Base-by-base conservation (phyloP, 2,329 filamentous ascomycete species). In the Neofusicoccum kwambonambiense region DNA sequence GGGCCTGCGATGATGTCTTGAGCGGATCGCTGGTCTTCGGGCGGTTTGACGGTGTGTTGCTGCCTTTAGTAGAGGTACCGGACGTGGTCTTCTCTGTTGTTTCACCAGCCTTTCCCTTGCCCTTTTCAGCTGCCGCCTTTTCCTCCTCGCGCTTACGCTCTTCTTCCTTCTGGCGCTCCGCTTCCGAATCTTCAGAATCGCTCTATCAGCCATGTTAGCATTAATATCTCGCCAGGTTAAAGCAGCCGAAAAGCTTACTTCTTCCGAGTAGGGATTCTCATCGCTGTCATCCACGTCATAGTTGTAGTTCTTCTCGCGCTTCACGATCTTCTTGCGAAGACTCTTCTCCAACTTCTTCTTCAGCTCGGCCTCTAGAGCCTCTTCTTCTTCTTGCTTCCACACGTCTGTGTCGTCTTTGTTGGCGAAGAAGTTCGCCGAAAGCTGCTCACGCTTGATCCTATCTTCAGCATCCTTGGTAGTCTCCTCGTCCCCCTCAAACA, bases 401-500 rank as follows among this genome's bases (percentile, higher is more conserved):
- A 80, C 75, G 58, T 81, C 77, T 51, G 77, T 71, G 64, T 82
- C 80, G 49, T 82, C 76, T 51, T 80, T 80, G 12, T 81, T 80
- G 72, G 96, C 90, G 70, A 96, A 97, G 2, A 95, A 81, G 72
- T 96, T 96, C 8, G 94, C 94, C 61, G 88, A 88, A n/a, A 96
- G 83, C 76, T 96, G 93, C 76, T 93, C 90, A 27, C 86, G 85
- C 76, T 90, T 91, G 71, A 93, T 85, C 66, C 83, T 84, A 39
- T 85, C 81, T 13, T 86, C 86, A 19, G 87, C 87, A 65, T 88
- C 86, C 68, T 90, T 83, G 66, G 88, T 86, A 15, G 85, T 83
- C 67, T 85, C 84, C 34, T 78, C 76, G 13, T 79, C 76, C 39
- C 75, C 77, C 60, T 79, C 77, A 51, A 79, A 79, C 8, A 79